Base-by-base conservation (phyloP, 1,284 basidiomycete genomes). In the Pseudozyma thailandica region DNA sequence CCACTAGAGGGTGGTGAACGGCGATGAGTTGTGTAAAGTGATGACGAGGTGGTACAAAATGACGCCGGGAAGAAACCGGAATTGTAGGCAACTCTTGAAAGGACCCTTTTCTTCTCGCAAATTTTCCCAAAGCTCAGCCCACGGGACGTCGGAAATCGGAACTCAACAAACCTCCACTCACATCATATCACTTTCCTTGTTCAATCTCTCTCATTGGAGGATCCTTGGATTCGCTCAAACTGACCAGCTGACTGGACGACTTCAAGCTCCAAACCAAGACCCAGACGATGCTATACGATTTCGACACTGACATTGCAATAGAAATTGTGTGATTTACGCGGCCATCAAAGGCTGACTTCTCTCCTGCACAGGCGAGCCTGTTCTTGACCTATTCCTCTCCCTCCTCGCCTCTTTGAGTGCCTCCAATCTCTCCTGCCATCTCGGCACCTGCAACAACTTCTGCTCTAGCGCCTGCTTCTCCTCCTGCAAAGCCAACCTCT, bases 401-500 rank as follows among this genome's bases (percentile, higher is more conserved):
- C 59, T n/a, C 45, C 59, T 68, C 1, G 78, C 76, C 33, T 74
- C 78, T 68, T 86, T 86, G 47, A 95, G 85, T 80, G 93, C 92
- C 45, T 87, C 88, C 39, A 96, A 85, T 42, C 92, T 86, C 45
- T 88, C 87, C 82, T 88, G 88, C 86, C 94, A 88, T 85, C 91
- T 92, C 4, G 92, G 91, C 26, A 91, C 91, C 70, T 65, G 72
- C 39, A 81, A 75, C 28, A 85, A 60, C 68, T 84, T 84, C 62
- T 80, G 73, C 66, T 80, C 75, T 35, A 82, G 75, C 18, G 63
- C 56, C 60, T 84, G 80, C 76, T 94, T 96, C 87, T 97, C 94
- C 83, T 95, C 93, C 84, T 97, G 93, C 49, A 98, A 85, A 1
- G 91, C 92, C 45, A 98, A 86, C 23, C 96, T 88, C 84, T 90